Evolutionary conservation across 352 stramenopile genomes (phyloP).

Genomic region (Phytophthora hybrid): DNA sequence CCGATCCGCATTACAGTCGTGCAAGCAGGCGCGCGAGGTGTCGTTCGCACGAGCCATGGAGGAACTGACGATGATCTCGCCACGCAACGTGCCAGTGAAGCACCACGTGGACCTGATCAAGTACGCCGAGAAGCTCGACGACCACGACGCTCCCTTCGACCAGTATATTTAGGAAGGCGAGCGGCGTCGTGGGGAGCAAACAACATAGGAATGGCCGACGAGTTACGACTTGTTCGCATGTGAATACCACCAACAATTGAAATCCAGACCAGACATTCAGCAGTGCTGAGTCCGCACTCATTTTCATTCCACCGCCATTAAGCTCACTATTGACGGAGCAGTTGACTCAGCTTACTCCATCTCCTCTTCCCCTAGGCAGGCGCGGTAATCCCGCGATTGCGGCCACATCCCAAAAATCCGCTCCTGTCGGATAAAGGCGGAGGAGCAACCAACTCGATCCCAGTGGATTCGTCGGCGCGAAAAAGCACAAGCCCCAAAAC

Average conservation of each 20-base stretch:
- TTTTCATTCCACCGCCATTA: neutral
- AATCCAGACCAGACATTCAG: neutral
- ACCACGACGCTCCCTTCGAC: conserved; percentile 64
- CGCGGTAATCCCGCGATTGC: conserved; percentile 16
- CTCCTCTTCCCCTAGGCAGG: neutral
- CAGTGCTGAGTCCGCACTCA: too few relatives aligned
- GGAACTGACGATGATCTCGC: conserved; percentile 80
- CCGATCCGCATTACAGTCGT: conserved; percentile 71
- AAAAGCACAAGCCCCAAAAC: conserved; percentile 13
- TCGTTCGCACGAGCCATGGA: conserved; percentile 84
- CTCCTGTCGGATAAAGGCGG: conserved; percentile 3
- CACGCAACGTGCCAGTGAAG: conserved; percentile 79
- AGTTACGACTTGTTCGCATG: conserved; percentile 40
- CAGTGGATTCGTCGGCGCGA: conserved; percentile 9
- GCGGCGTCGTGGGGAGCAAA: conserved; percentile 14
- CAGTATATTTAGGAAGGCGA: conserved; percentile 66
- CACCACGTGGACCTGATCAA: conserved; percentile 87
- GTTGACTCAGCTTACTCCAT: neutral
- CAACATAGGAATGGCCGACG: conserved; percentile 33
- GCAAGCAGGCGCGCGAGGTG: conserved; percentile 77
- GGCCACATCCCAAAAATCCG: conserved; percentile 3
- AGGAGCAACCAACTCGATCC: conserved; percentile 1
- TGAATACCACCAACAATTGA: conserved; percentile 38
- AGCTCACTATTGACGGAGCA: neutral
- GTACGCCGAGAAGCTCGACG: conserved; percentile 83